Evolutionary conservation across 163 green algal genomes (phyloP).

Genomic region (Chlorella variabilis): DNA sequence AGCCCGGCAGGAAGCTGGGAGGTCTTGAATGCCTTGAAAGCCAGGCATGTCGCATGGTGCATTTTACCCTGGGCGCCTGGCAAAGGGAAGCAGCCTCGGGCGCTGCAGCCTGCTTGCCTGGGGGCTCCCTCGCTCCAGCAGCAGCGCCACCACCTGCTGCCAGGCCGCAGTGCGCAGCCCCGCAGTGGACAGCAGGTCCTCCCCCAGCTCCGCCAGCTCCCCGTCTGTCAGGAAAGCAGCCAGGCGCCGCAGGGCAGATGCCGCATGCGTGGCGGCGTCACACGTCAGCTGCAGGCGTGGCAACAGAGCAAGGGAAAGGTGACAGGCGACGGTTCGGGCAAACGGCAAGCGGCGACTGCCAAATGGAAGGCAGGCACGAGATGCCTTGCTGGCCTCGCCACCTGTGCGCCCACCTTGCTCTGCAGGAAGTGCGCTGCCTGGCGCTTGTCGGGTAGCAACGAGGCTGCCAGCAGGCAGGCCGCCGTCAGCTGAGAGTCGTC

Average conservation of each 20-base stretch:
- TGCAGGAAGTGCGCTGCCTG: conserved; percentile 6
- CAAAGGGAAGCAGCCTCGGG: no score
- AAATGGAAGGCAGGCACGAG: no score
- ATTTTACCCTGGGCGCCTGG: no score
- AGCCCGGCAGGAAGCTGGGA: background rate
- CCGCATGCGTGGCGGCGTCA: background rate
- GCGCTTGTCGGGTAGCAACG: background rate
- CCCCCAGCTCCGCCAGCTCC: background rate
- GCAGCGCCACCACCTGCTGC: background rate
- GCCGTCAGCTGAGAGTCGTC: background rate
- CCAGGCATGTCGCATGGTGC: background rate
- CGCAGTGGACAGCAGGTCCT: conserved; percentile 7
- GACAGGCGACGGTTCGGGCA: background rate
- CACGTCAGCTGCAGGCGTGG: background rate
- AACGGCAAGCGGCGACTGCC: no score
- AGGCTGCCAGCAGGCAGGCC: conserved; percentile 13
- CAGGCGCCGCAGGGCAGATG: background rate
- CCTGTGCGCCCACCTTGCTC: background rate
- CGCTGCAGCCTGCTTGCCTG: no score
- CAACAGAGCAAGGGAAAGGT: background rate
- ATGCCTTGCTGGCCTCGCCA: no score
- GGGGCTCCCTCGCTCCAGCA: background rate
- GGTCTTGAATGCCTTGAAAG: background rate
- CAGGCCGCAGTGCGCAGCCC: conserved; percentile 10
- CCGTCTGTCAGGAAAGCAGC: background rate